Evolutionary conservation across 2,329 filamentous ascomycete genomes (phyloP).

Genomic region (Endoconidiophora polonica): DNA sequence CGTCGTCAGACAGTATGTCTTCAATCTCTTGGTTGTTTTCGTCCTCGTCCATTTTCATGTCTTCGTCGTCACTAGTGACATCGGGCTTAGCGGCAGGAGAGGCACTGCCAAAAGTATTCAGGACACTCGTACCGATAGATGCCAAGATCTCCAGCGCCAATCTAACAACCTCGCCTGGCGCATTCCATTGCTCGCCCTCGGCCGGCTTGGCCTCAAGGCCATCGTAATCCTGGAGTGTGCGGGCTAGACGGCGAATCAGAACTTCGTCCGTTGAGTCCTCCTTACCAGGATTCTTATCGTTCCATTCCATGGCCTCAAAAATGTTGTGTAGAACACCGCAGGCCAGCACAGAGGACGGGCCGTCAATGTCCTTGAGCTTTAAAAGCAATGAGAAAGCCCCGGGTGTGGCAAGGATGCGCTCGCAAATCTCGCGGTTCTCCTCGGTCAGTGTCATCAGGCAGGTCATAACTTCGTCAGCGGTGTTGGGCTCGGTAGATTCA

Average conservation of each 20-base stretch:
- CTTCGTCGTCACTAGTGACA: slow-evolving; percentile 20
- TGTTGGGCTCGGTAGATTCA: slow-evolving; percentile 24
- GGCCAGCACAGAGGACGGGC: slow-evolving; percentile 35
- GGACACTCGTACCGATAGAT: slow-evolving; percentile 44
- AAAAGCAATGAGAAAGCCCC: slow-evolving; percentile 33
- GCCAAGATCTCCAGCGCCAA: slow-evolving; percentile 45
- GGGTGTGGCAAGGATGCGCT: slow-evolving; percentile 34
- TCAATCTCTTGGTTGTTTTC: slow-evolving; percentile 20
- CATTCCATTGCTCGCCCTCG: slow-evolving; percentile 19
- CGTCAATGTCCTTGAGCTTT: slow-evolving; percentile 30
- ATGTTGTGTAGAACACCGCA: slow-evolving; percentile 48
- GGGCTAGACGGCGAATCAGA: slow-evolving; percentile 29
- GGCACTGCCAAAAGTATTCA: slow-evolving; percentile 27
- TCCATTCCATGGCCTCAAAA: slow-evolving; percentile 36
- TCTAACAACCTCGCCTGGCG: slow-evolving; percentile 30
- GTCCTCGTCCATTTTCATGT: slow-evolving; percentile 19
- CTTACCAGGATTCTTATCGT: slow-evolving; percentile 31
- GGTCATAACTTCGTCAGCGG: slow-evolving; percentile 25
- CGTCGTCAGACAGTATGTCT: slow-evolving; percentile 15
- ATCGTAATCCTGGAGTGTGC: slow-evolving; percentile 21
- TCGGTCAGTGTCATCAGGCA: slow-evolving; percentile 43
- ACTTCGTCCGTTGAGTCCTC: slow-evolving; percentile 33
- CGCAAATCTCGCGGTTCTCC: slow-evolving; percentile 37
- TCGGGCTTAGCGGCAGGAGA: not conserved
- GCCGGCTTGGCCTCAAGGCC: slow-evolving; percentile 7